These are phyloP conservation scores for Saururus chinensis DNA, from an alignment of 164 flowering plant species.

Conservation along the genomic window DNA sequence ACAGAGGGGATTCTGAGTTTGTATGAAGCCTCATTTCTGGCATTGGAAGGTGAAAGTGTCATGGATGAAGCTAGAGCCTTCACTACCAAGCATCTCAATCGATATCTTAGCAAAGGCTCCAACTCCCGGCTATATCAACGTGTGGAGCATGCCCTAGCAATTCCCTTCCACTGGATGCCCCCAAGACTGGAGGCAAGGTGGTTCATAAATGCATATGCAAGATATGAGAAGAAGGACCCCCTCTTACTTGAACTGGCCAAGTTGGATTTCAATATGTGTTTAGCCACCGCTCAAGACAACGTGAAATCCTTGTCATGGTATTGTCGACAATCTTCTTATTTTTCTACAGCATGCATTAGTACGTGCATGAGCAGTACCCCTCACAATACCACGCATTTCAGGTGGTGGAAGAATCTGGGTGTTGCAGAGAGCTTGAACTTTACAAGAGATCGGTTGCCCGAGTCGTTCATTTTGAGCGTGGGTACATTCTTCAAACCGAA, in stretches of 20 bases:
- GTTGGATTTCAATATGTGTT: constrained; percentile 31
- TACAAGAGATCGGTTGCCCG: too few species aligned
- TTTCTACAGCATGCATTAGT: too few species aligned
- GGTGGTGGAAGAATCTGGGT: too few species aligned
- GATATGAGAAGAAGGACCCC: constrained; percentile 3
- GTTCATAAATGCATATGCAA: constrained; percentile 16
- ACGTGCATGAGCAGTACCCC: too few species aligned
- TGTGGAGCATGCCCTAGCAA: constrained; percentile 24
- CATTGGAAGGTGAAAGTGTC: constrained; percentile 19
- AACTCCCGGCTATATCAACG: constrained; percentile 4
- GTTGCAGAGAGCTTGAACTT: too few species aligned
- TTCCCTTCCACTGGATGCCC: constrained; percentile 27
- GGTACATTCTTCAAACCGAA: too few species aligned
- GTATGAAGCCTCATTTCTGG: constrained; percentile 32
- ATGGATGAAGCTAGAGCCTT: constrained; percentile 22
- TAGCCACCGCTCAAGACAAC: constrained; percentile 26
- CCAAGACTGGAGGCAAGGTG: constrained; percentile 29
- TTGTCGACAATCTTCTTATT: too few species aligned
- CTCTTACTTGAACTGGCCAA: constrained; percentile 26
- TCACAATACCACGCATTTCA: too few species aligned
- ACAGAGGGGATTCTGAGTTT: constrained; percentile 25
- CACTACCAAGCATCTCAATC: constrained; percentile 12
- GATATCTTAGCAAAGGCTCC: not conserved
- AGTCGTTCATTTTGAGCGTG: too few species aligned
- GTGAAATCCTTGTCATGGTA: constrained; percentile 25